Conservation (phyloP, 2,329 filamentous ascomycete species). For the Claviceps arundinis region DNA sequence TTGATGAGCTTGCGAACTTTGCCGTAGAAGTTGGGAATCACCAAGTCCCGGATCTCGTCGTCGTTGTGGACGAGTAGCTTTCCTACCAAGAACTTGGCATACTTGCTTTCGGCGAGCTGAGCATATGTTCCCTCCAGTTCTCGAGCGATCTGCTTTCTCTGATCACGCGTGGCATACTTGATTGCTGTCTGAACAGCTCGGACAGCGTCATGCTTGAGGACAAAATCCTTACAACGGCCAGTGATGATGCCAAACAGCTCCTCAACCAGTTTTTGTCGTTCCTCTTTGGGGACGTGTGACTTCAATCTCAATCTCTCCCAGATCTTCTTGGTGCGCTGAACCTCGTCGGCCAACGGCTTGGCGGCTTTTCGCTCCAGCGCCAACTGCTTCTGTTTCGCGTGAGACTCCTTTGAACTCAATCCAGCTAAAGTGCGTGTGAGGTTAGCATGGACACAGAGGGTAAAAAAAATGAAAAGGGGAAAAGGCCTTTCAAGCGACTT, state of each 20-base stretch:
- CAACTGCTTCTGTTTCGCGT: slow-evolving; percentile 83
- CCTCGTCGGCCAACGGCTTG: slow-evolving; percentile 84
- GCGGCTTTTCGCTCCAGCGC: slow-evolving; percentile 79
- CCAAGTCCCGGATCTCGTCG: slow-evolving; percentile 69
- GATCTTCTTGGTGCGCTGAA: slow-evolving; percentile 84
- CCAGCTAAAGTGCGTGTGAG: neutral
- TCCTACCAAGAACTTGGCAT: slow-evolving; percentile 93
- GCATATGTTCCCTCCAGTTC: slow-evolving; percentile 79
- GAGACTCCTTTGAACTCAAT: slow-evolving; percentile 64
- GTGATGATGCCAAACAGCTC: slow-evolving; percentile 89
- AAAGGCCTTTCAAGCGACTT: slow-evolving; percentile 10
- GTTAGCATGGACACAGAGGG: neutral
- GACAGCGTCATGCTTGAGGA: slow-evolving; percentile 97
- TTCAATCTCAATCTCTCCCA: slow-evolving; percentile 92
- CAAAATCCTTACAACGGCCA: slow-evolving; percentile 84
- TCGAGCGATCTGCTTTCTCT: slow-evolving; percentile 72
- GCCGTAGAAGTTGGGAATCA: slow-evolving; percentile 91
- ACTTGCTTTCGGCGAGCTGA: slow-evolving; percentile 81
- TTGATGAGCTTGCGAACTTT: slow-evolving; percentile 87
- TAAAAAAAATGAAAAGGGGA: no score
- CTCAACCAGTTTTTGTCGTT: slow-evolving; percentile 72
- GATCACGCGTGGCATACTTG: slow-evolving; percentile 81
- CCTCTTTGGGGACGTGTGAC: slow-evolving; percentile 81
- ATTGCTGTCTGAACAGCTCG: slow-evolving; percentile 91
- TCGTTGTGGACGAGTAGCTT: slow-evolving; percentile 93